Conservation (phyloP, 2,329 filamentous ascomycete genomes). For the Drechslera avenae region DNA sequence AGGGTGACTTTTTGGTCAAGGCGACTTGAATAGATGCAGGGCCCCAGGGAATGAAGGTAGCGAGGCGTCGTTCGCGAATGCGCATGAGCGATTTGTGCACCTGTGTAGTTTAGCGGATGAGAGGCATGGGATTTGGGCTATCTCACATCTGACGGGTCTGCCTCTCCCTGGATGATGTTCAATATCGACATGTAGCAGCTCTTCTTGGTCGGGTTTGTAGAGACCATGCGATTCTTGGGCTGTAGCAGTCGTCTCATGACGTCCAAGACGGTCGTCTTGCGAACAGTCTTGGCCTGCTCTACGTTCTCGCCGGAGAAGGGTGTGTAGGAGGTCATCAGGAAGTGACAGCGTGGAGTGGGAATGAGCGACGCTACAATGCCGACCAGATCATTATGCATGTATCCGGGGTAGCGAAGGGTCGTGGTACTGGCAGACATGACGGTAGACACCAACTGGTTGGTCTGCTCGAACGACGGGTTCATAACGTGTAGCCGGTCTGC, state of each 20-base stretch:
- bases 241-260: conserved; percentile 96
- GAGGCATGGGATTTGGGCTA: neutral
- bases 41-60: conserved; percentile 98
- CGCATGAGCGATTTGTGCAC: conserved; percentile 96
- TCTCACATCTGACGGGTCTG: conserved; percentile 86
- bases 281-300: conserved; percentile 94
- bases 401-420: conserved; percentile 93
- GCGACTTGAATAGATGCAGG: conserved; percentile 98
- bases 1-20: conserved; percentile 93
- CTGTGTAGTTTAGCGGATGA: conserved; percentile 37
- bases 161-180: conserved; percentile 98
- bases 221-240: conserved; percentile 99
- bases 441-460: conserved; percentile 91
- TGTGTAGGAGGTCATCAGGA: conserved; percentile 97
- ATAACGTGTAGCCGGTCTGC: conserved; percentile 94
- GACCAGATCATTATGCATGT: conserved; percentile 99
- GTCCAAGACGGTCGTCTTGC: conserved; percentile 96
- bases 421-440: conserved; percentile 99
- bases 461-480: conserved; percentile 94
- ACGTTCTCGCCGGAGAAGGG: conserved; percentile 96
- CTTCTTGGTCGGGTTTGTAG: conserved; percentile 90
- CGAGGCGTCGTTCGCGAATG: conserved; percentile 90
- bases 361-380: conserved; percentile 96
- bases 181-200: conserved; percentile 99
- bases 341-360: conserved; percentile 94